Base-by-base conservation (phyloP, 129 eudicot genomes). In the Flaveria robusta region DNA sequence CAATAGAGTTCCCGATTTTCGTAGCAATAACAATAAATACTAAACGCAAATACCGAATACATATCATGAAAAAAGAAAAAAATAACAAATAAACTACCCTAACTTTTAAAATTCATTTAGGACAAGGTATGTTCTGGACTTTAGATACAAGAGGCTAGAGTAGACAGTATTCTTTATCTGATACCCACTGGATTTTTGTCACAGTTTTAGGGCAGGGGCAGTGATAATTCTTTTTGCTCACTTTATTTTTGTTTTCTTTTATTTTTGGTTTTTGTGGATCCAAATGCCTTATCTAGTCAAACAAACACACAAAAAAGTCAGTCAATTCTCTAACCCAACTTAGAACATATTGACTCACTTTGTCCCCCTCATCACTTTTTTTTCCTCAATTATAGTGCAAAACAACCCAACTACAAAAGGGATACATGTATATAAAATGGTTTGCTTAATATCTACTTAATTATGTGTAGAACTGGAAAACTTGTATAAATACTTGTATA, bases 311-410 rank as follows among this genome's bases (percentile, higher is more conserved):
- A 71, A 4, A 83, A 78, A 76, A 87, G 83, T 27, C 68, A 77
- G 85, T 87, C 86, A 83, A 82, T 76, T 62, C 67, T 5, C 12
- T 23, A 70, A 29, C 86, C 88, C 87, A 83, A 79, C 88, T 58
- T 65, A 20, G 83, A 89, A 89, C 81, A 84, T 85, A 78, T 87
- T 70, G 74, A 74, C 59, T 62, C 31, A 47, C 75, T 39, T 82
- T 90, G 90, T 83, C 88, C 42, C 88, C 66, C 31, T 2, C 39
- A 11, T 37, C 39, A 5, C 18, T 78, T 39, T 51, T 41, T 5
- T 70, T 75, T 77, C 58, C 77, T 79, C 60, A 59, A 39, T 58
- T 79, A 51, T 46, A 74, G 83, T 63, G 73, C 74, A 37, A 34
- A 77, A 67, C 23, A 51, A 14, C 47, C 56, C 29, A 55, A 54